A percentile compares a stretch with the other conserved stretches of the same genome.
Conservation (phyloP, 2,329 filamentous ascomycete genomes). For the Fusarium globosum region DNA sequence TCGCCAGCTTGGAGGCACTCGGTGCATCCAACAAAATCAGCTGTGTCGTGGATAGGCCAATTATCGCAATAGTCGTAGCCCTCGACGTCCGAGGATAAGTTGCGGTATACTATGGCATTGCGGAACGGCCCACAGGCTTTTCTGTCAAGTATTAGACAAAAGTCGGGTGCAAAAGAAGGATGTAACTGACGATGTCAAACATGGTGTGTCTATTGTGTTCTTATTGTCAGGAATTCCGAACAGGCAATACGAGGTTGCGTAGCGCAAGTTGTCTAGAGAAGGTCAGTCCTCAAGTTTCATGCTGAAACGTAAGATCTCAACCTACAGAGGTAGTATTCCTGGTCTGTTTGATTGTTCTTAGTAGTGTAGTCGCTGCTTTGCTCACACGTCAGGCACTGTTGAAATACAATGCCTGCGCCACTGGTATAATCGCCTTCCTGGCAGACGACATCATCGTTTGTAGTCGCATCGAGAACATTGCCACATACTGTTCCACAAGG, state of each 20-base stretch:
- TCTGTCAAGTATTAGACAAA: constrained; percentile 48
- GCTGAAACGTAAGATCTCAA: constrained; percentile 14
- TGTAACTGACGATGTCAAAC: constrained; percentile 61
- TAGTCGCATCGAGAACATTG: constrained; percentile 62
- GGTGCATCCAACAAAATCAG: constrained; percentile 55
- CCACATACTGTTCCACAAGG: constrained; percentile 64
- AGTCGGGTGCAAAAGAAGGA: not conserved
- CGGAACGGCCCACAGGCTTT: constrained; percentile 64
- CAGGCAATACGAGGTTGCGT: constrained; percentile 65
- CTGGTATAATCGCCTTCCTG: constrained; percentile 53
- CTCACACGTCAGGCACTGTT: constrained; percentile 65
- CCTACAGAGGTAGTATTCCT: constrained; percentile 67
- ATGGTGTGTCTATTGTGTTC: constrained; percentile 59
- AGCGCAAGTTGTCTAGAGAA: constrained; percentile 67
- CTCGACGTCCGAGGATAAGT: constrained; percentile 58
- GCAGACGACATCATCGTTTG: constrained; percentile 61
- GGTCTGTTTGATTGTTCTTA: constrained; percentile 60
- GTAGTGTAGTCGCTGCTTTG: constrained; percentile 60
- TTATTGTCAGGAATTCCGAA: constrained; percentile 61
- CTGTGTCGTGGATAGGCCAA: constrained; percentile 56
- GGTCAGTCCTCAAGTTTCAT: not conserved
- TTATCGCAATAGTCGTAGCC: constrained; percentile 65
- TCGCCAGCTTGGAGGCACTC: constrained; percentile 57
- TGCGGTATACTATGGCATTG: constrained; percentile 60
- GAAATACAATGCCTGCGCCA: constrained; percentile 60